Evolutionary conservation across 176 grass and related monocot genomes (phyloP).

Genomic region (Themeda triandra): DNA sequence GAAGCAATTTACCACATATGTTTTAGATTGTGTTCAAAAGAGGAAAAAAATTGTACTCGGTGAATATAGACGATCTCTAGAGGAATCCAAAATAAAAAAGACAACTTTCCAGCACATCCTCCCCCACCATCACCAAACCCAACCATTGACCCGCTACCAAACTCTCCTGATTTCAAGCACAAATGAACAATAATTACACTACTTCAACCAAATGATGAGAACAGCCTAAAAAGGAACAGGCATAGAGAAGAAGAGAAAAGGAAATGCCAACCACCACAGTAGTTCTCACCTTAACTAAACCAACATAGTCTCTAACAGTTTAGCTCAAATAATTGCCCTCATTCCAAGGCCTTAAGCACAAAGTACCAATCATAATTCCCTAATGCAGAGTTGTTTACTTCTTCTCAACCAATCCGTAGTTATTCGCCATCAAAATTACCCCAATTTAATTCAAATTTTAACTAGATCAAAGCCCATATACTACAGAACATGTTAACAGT

Average conservation of each 20-base stretch:
- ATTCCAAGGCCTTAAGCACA: background rate
- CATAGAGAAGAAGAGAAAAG: conserved; percentile 34
- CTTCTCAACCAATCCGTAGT: background rate
- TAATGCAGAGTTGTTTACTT: background rate
- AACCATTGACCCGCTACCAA: conserved; percentile 43
- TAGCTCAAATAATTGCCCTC: conserved; percentile 21
- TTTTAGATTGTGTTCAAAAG: background rate
- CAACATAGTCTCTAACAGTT: conserved; percentile 22
- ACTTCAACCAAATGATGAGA: conserved; percentile 30
- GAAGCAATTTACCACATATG: background rate
- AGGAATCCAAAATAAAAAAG: conserved; percentile 18
- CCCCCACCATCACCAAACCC: conserved; percentile 27
- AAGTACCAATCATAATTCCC: background rate
- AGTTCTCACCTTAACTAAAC: conserved; percentile 34
- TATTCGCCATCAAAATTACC: background rate
- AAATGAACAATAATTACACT: conserved; percentile 32
- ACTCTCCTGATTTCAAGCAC: conserved; percentile 27
- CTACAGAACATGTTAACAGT: background rate
- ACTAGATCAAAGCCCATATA: background rate
- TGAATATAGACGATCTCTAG: conserved; percentile 24
- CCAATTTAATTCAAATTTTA: background rate
- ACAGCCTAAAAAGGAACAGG: background rate
- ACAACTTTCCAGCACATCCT: conserved; percentile 43
- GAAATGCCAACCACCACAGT: conserved; percentile 43
- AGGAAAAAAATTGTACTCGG: background rate